Base-by-base conservation (phyloP, 2,329 filamentous ascomycete species). In the Aspergillus novoparasiticus region DNA sequence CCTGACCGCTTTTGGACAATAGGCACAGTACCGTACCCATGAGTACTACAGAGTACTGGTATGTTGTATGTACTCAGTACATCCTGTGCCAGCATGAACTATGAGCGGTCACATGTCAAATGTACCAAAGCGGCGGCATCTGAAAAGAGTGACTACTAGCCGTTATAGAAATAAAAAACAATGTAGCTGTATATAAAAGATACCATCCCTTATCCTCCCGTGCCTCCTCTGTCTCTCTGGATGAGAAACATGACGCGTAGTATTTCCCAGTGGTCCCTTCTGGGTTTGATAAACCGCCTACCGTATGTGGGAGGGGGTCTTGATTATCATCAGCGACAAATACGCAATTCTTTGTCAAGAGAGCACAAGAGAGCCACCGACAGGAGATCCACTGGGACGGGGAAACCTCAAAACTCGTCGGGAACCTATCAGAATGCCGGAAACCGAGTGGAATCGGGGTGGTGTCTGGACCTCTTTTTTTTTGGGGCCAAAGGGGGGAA, bases 301-400 rank as follows among this genome's bases (percentile, higher is more conserved):
- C 30, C 51, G 21, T 21, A 54, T 54, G 6, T 3, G 51, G 51
- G 32, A 55, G 21, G 51, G 51, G 32, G n/a, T 55, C 51, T 55
- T 32, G 51, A 41, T 39, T 55, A 55, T 55, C 51, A 41, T 36
- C 30, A 39, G 16, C n/a, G 21, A 14, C 26, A 23, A 32, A 39
- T 54, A 36, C 51, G 51, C 30, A 54, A 54, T 28, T 34, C 51
- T 36, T 8, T 23, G 23, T 10, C 34, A 59, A 30, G 45, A 62
- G 58, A 54, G 57, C 61, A 65, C 64, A 58, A 67, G 65, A 60
- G 45, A n/a, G 46, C 46, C 58, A 63, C 57, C 51, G 32, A 57
- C 55, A 55, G 14, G 53, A 32, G 68, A 67, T 66, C 66, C 66
- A 66, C 59, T 66, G 65, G 63, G 39, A 57, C 58, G 62, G 63